These are phyloP conservation scores for Melastoma candidum DNA, from an alignment of 441 rosid species.

Conservation along the genomic window DNA sequence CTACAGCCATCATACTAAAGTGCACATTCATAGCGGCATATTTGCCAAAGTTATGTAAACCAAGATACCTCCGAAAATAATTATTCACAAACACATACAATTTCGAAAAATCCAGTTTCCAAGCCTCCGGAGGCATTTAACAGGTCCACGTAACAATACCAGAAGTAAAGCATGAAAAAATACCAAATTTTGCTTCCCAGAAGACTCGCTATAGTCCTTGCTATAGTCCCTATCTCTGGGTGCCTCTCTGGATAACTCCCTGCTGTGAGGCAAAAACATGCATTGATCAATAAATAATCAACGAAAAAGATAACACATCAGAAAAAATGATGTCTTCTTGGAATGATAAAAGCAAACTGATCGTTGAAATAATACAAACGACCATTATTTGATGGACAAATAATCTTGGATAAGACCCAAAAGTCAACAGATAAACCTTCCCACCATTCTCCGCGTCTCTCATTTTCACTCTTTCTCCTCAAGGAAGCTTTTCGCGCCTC, in stretches of 20 bases:
- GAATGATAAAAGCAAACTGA: no score
- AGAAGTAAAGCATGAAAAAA: slow-evolving; percentile 26
- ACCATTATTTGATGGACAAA: neutral
- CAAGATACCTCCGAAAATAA: no score
- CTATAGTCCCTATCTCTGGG: slow-evolving; percentile 64
- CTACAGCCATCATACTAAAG: no score
- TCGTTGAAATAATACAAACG: no score
- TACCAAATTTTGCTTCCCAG: slow-evolving; percentile 69
- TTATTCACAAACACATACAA: no score
- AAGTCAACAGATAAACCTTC: neutral
- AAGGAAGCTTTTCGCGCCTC: slow-evolving; percentile 89
- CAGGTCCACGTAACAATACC: slow-evolving; percentile 13
- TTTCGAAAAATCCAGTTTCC: no score
- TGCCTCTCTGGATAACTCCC: slow-evolving; percentile 39
- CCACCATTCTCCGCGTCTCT: slow-evolving; percentile 77
- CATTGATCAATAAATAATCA: neutral
- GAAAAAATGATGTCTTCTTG: no score
- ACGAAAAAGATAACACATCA: neutral
- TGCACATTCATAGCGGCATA: no score
- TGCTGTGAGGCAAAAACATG: slow-evolving; percentile 9
- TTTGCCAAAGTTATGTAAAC: no score
- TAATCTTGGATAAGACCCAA: neutral
- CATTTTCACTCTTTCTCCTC: slow-evolving; percentile 77
- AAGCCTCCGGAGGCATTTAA: neutral
- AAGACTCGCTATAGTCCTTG: slow-evolving; percentile 39